Percentiles rank a stretch among this genome's conserved stretches.
phyloP scores from a whole-genome alignment of 2,329 filamentous ascomycete genomes.

The Emericellopsis cladophorae region DNA sequence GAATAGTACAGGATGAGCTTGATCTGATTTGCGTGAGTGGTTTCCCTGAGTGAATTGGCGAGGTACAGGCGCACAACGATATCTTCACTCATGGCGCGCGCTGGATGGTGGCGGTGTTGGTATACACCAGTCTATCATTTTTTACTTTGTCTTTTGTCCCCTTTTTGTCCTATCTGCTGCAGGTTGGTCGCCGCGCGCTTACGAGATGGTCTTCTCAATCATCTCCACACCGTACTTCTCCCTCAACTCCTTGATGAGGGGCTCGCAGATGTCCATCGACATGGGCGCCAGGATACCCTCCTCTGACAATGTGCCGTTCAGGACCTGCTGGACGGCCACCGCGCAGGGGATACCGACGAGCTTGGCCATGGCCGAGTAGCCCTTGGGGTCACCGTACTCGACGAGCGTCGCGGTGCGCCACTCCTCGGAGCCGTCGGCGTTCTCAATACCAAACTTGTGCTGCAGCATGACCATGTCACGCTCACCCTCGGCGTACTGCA shows the following conservation, averaged over 20 bases:
- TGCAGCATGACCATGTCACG: slow-evolving; percentile 73
- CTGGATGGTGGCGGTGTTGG: slow-evolving; percentile 3
- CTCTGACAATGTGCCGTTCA: slow-evolving; percentile 60
- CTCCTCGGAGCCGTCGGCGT: slow-evolving; percentile 66
- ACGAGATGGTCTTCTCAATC: slow-evolving; percentile 3
- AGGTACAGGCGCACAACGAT: too few species aligned
- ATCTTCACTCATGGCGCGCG: too few species aligned
- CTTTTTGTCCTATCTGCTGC: too few species aligned
- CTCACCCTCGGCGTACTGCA: slow-evolving; percentile 74
- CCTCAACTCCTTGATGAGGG: slow-evolving; percentile 66
- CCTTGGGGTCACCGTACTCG: slow-evolving; percentile 70
- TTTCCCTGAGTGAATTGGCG: too few species aligned
- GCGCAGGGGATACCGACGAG: slow-evolving; percentile 59
- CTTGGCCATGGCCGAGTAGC: slow-evolving; percentile 76
- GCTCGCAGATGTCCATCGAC: slow-evolving; percentile 55
- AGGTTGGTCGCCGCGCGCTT: background rate
- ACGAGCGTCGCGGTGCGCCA: slow-evolving; percentile 68
- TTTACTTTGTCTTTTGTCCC: background rate
- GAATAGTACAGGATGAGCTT: too few species aligned
- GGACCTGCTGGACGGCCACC: slow-evolving; percentile 61
- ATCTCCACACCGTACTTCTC: slow-evolving; percentile 21
- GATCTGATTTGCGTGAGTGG: too few species aligned
- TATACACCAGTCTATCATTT: slow-evolving; percentile 4
- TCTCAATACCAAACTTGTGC: slow-evolving; percentile 75
- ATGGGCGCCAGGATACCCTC: slow-evolving; percentile 70